Percentiles rank a stretch among this genome's conserved stretches.
Evolutionary conservation across 805 yeast species (phyloP).

Genomic region (Wickerhamiella cacticola): DNA sequence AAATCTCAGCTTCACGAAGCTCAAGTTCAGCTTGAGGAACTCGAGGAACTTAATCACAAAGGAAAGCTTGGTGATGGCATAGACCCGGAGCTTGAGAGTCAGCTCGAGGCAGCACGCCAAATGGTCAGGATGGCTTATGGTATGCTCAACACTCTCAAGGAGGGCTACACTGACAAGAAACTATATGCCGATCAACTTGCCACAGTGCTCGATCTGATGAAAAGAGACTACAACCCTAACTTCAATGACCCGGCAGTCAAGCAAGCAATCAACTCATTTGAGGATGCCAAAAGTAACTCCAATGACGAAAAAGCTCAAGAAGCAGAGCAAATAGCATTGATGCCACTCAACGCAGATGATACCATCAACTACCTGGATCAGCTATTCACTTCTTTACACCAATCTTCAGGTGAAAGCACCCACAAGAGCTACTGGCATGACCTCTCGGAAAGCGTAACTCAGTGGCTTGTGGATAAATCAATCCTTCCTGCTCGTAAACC

Average conservation of each 20-base stretch:
- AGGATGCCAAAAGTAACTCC: constrained; percentile 17
- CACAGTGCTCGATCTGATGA: constrained; percentile 38
- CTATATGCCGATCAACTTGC: constrained; percentile 16
- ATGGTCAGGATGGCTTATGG: constrained; percentile 10
- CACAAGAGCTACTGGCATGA: constrained; percentile 3
- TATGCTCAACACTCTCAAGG: constrained; percentile 11
- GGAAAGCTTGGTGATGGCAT: constrained; percentile 15
- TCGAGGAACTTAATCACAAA: background rate
- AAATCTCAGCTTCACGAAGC: constrained; percentile 24
- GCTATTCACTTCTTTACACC: background rate
- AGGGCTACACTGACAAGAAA: background rate
- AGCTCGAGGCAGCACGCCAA: constrained; percentile 8
- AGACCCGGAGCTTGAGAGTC: constrained; percentile 16
- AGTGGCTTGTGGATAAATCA: constrained; percentile 7
- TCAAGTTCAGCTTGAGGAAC: constrained; percentile 10
- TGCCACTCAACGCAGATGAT: background rate
- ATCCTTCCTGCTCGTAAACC: constrained; percentile 7
- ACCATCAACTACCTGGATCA: constrained; percentile 9
- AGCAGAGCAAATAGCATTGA: background rate
- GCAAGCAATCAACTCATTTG: constrained; percentile 42
- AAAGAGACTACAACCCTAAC: constrained; percentile 59
- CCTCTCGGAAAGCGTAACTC: background rate
- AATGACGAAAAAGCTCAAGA: background rate
- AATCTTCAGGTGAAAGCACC: background rate
- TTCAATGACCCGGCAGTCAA: constrained; percentile 83